Percentiles rank a stretch among this genome's conserved stretches.
phyloP scores from a whole-genome alignment of 352 stramenopile species.

The Blastocystis sp. region DNA sequence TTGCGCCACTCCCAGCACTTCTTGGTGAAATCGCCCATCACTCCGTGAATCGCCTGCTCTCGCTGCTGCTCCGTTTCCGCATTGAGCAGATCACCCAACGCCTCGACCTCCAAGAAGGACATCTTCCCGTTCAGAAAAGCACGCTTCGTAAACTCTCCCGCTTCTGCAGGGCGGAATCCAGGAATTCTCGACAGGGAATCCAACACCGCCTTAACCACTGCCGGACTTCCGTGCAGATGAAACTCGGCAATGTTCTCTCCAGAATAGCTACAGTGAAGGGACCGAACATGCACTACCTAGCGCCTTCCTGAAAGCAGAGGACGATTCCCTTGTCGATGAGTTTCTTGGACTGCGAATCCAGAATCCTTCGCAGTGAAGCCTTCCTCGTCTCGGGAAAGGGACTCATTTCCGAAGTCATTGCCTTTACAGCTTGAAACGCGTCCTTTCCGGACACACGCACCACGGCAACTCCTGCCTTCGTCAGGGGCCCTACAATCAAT shows the following conservation, averaged over 20 bases:
- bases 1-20: constrained; percentile 81
- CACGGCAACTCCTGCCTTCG: constrained; percentile 79
- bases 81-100: constrained; percentile 80
- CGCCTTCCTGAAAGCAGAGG: constrained; percentile 77
- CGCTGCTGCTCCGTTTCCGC: constrained; percentile 82
- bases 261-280: constrained; percentile 74
- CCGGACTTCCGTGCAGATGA: constrained; percentile 80
- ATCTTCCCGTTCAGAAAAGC: constrained; percentile 83
- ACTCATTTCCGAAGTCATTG: constrained; percentile 18
- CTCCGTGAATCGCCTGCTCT: constrained; percentile 78
- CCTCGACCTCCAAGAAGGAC: constrained; percentile 75
- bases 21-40: constrained; percentile 76
- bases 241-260: constrained; percentile 82
- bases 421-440: constrained; percentile 51
- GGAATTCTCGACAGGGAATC: constrained; percentile 74
- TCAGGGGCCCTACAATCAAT: constrained; percentile 63
- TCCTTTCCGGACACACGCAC: constrained; percentile 78
- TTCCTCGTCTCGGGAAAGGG: constrained; percentile 8
- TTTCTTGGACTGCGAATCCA: constrained; percentile 77
- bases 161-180: constrained; percentile 75
- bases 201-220: constrained; percentile 79
- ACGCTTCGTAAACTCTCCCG: constrained; percentile 82
- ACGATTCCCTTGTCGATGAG: constrained; percentile 81
- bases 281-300: constrained; percentile 73
- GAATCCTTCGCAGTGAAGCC: constrained; percentile 75